A percentile compares a stretch with the other conserved stretches of the same genome.
These are phyloP conservation scores for Cystofilobasidium bisporidii DNA, from an alignment of 768 basidiomycete genomes.

Conservation along the genomic window DNA sequence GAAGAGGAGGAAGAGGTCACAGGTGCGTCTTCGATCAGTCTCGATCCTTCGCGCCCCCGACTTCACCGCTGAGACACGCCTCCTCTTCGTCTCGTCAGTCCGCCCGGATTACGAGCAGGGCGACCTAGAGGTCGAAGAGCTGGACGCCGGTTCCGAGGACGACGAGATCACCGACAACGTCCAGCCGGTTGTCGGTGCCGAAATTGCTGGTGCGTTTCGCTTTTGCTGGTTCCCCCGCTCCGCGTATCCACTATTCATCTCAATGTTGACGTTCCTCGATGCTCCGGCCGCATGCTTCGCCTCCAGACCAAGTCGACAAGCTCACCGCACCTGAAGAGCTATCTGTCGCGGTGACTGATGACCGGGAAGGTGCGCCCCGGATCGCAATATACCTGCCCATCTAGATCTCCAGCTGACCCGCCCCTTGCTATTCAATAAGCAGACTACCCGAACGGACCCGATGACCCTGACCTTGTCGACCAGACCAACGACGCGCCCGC, in stretches of 20 bases:
- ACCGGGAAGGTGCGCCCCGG: not conserved
- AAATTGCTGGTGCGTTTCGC: not conserved
- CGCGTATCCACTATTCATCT: not conserved
- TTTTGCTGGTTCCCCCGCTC: no score
- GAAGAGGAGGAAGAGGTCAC: not conserved
- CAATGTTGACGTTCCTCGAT: not conserved
- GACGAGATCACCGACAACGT: not conserved
- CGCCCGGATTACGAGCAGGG: not conserved
- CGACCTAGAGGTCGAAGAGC: not conserved
- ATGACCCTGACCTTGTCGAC: not conserved
- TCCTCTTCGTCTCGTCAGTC: not conserved
- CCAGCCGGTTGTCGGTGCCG: not conserved
- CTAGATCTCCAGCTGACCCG: no score
- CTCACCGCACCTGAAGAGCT: no score
- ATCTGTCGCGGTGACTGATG: no score
- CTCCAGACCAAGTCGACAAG: no score
- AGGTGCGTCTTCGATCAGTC: not conserved
- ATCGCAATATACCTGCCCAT: no score
- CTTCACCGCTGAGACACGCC: not conserved
- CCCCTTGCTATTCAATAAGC: no score
- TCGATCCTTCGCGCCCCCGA: not conserved
- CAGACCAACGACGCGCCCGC: not conserved
- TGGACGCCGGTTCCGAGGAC: not conserved
- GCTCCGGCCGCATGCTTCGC: no score
- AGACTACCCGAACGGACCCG: constrained; percentile 15